Evolutionary conservation across 106 monocot genomes (phyloP), one percentile per base, ranked within the genome.

Genomic region (Apostasia ramifera): DNA sequence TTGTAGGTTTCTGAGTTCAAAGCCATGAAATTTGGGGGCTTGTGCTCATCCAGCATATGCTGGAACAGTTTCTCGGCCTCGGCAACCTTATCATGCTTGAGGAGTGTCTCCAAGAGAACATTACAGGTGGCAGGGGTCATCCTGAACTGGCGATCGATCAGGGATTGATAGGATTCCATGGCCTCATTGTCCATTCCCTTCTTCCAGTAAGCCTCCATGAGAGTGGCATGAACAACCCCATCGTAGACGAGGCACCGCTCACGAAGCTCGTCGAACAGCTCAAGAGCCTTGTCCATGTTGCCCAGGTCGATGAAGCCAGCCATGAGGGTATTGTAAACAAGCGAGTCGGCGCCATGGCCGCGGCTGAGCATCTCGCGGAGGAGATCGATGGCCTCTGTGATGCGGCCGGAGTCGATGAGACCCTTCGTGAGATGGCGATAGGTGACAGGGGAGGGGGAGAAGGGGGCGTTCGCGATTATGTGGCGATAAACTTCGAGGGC

Each of bases 381-480:
- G 53, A 92, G 74, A 58, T 89, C 83, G 44, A 98, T 60, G 14
- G 87, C 97, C 37, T 98, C 97, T 2, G 71, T 63, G 54, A 98
- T 90, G 49, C 97, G 69, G 55, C 77, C 71, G 13, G 85, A 57
- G 46, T 84, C 86, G 4, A 98, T 81, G 59, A 98, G 84, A 41
- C 97, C 97, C 67, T 98, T 98, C 26, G 92, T 92, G 58, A 98
- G 82, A 68, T 98, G 97, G 42, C 87, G 86, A 56, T 98, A 98
- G 12, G 97, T 90, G 42, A 98, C 79, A n/a, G 78, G 70, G 4
- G 97, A 98, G 1, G 97, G 97, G 3, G 97, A 87, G 70, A 92
- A 98, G 2, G 97, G 97, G 2, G 97, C 92, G 12, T 72, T 62
- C 11, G 71, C 92, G 11, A 98, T 82, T 44, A 98, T 85, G 9